Percentiles rank a stretch among this genome's conserved stretches.
Conservation (phyloP, 192 early-diverging fungal species). For the Chytriomyces hyalinus region DNA sequence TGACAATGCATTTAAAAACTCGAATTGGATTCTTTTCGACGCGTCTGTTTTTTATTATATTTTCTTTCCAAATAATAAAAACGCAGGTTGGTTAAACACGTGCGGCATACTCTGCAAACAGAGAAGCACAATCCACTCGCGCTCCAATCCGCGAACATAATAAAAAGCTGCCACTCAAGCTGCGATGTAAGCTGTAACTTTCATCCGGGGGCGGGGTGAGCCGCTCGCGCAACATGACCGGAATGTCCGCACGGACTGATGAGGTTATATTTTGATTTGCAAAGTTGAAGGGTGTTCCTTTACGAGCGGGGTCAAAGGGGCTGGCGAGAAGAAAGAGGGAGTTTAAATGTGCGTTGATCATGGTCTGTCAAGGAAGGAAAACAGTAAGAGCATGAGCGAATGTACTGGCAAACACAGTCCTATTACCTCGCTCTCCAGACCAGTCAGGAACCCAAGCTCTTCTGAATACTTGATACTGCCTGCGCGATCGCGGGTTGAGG, state of each 20-base stretch:
- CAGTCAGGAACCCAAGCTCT: conserved; percentile 90
- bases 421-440: conserved; percentile 78
- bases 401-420: too few relatives aligned
- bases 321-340: conserved; percentile 86
- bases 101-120: conserved; percentile 38
- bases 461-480: conserved; percentile 75
- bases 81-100: not conserved
- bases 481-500: conserved; percentile 73
- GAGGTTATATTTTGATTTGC: conserved; percentile 79
- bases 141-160: conserved; percentile 83
- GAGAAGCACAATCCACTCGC: conserved; percentile 49
- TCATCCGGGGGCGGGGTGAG: conserved; percentile 98
- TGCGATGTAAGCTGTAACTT: conserved; percentile 93
- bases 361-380: conserved; percentile 52
- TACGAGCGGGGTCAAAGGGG: conserved; percentile 68
- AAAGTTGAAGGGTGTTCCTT: conserved; percentile 75
- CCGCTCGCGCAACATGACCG: conserved; percentile 91
- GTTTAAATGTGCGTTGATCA: conserved; percentile 86
- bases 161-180: conserved; percentile 90
- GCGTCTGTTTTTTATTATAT: too few relatives aligned
- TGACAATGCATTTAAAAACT: too few relatives aligned
- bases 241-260: conserved; percentile 85
- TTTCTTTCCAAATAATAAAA: too few relatives aligned
- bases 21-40: too few relatives aligned
- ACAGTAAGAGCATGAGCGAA: not conserved